Evolutionary conservation across 1,284 basidiomycete species (phyloP), one percentile per base, ranked within the genome.

Genomic region (Gomphus bonarii): DNA sequence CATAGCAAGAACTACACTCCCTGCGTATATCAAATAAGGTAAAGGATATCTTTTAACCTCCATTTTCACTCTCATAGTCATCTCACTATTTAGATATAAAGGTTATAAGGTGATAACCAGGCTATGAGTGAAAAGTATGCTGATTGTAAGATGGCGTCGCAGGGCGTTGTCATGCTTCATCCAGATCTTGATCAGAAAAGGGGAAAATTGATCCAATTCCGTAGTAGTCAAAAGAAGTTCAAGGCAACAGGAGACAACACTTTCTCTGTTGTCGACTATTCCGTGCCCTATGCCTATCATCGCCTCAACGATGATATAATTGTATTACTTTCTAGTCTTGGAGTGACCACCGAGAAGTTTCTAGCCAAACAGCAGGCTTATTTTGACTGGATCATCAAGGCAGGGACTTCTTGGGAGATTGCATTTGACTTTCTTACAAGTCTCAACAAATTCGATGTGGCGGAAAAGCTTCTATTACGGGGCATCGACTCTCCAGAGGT

Each of bases 221-320:
- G 81, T 16, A 75, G 77, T 58, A 84, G 82, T 64, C 83, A 83
- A 77, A 83, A 79, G 63, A 85, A 85, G 62, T 84, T 85, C 66
- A 73, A 66, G 11, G 75, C 79, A 0, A 78, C 73, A 0, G 64
- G 68, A 4, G 77, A 82, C 59, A 70, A 73, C 50, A 81, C 79
- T 0, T 83, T 85, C 66, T 84, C 82, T 0, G 78, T 84, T 35
- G 81, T 85, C 12, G 78, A 78, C 46, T 73, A 78, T 62, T 84
- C 83, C 1, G 74, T 71, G 46, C 83, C 81, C 1, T 84, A 80
- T 55, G 69, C 78, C 0, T 85, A 81, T 63, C 80, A 78, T 1
- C 74, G 81, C 10, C 70, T 85, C 25, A 85, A 85, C 64, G 83
- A 84, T 65, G 83, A 84, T 58, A 76, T 84, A 62, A 78, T 84